Evolutionary conservation across 2,329 filamentous ascomycete species (phyloP), one percentile per base, ranked within the genome.

Genomic region (Pseudopithomyces chartarum): DNA sequence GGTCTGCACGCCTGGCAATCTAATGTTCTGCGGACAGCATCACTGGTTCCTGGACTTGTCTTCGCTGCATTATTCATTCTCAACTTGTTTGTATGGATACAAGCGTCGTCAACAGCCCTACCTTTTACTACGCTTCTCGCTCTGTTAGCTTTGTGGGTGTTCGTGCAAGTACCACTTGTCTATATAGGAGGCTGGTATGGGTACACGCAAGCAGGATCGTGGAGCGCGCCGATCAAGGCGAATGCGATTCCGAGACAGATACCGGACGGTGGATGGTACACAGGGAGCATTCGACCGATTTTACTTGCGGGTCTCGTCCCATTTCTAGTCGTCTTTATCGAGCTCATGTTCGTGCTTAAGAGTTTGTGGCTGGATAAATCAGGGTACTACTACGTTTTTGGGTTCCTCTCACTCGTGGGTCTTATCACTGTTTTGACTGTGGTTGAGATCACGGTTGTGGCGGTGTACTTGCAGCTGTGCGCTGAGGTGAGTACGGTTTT

Each of bases 371-470:
- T 93, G 74, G 92, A 96, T 76, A 96, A 96, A 80, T 92, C 87
- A 69, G 91, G 90, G 6, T 96, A 93, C 76, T 96, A 96, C 77
- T 96, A 96, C 75, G 88, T 96, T 20, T 96, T 95, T 71, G 92
- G 92, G 11, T 96, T 94, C 79, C 77, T 95, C 61, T 87, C 88
- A 7, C 86, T 92, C 15, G 89, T 95, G 10, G 87, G 83, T 22
- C 79, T 85, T 11, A 89, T 95, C 55, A 78, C 95, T 8, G 81
- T 92, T 29, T 76, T 95, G 40, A 92, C 90, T 0, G 86, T 96
- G 29, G 86, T 91, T 64, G 90, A 95, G 78, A 90, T 93, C 50
- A 93, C 90, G 0, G 85, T 96, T 20, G 91, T 96, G 56, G 87
- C 88, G 1, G 89, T 92, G 15, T 96, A 96, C 75, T 84, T 90